Base-by-base conservation (phyloP, 805 yeast species). In the Grigorovia yakushimaensis region DNA sequence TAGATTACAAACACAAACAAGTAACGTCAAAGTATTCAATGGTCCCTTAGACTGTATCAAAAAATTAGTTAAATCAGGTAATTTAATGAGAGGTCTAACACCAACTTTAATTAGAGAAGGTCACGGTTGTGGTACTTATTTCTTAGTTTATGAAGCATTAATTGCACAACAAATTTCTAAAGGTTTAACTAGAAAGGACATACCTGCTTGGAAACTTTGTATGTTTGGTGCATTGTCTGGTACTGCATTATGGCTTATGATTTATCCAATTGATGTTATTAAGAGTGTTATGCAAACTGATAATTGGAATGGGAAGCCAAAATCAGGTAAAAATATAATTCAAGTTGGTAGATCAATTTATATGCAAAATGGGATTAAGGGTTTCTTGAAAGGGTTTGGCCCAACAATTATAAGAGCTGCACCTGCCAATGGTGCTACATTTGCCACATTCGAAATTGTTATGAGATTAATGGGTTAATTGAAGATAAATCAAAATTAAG, bases 361-460 rank as follows among this genome's bases (percentile, higher is more conserved):
- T 60, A 66, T 64, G 43, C 72, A 73, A 10, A 69, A 73, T 47
- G 97, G 98, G 22, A 52, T 80, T 37, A 71, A 73, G 50, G 95
- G 95, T 0, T 84, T 91, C 60, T 84, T 86, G 70, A 83, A 82
- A 66, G 98, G 98, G 0, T 89, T 93, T 61, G 69, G 81, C 17
- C 97, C 98, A 42, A 89, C 98, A 0, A 79, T 93, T 50, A 70
- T 93, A 54, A 84, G 98, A 70, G 98, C 98, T 45, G 96, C 96
- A 2, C 98, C 98, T 2, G 98, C 95, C 10, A 93, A 93, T 62
- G 98, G 96, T 37, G 95, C 94, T 33, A 93, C 98, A 0, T 93
- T 93, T 70, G 85, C 88, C 43, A 89, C 95, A 2, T 93, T 93
- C 62, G 98, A 93, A 67, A 66, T 85, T 46, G 85, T 95, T 4